A percentile compares a stretch with the other conserved stretches of the same genome.
Conservation (phyloP, 1,284 basidiomycete genomes). For the Malassezia psittaci region DNA sequence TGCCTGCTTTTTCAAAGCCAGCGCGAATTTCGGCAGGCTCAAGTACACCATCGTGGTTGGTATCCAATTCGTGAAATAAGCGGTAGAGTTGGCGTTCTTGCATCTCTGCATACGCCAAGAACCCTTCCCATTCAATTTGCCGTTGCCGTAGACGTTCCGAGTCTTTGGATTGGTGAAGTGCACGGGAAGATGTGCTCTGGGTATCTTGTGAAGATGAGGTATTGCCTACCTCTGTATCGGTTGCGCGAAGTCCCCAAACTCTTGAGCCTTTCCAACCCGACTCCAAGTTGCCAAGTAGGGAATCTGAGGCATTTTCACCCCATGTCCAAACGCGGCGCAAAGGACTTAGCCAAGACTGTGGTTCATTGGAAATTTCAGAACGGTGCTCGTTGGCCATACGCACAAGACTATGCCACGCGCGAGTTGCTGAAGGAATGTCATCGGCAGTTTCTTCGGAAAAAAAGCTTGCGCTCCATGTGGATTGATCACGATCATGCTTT, state of each 20-base stretch:
- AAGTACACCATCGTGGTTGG: conserved; percentile 39
- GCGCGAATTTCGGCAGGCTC: conserved; percentile 34
- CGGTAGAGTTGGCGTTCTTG: conserved; percentile 45
- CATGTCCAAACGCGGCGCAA: background rate
- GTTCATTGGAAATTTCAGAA: background rate
- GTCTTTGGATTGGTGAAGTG: conserved; percentile 13
- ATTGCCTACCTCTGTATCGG: conserved; percentile 19
- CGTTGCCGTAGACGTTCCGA: conserved; percentile 33
- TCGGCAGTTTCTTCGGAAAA: background rate
- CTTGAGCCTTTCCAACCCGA: conserved; percentile 45
- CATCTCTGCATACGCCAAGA: conserved; percentile 43
- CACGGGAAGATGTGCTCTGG: background rate
- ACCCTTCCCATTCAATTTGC: conserved; percentile 47
- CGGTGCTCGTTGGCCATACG: background rate
- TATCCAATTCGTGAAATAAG: conserved; percentile 43
- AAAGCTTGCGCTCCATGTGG: too few relatives aligned
- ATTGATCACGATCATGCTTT: background rate
- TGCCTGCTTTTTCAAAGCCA: conserved; percentile 36
- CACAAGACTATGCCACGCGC: conserved; percentile 1
- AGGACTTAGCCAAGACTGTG: background rate
- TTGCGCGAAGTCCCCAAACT: conserved; percentile 43
- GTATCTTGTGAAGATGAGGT: background rate
- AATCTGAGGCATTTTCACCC: background rate
- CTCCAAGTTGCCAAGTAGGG: conserved; percentile 28
- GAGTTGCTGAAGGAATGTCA: background rate